Evolutionary conservation across 2,329 filamentous ascomycete genomes (phyloP).

Genomic region (Chaetomium strumarium): DNA sequence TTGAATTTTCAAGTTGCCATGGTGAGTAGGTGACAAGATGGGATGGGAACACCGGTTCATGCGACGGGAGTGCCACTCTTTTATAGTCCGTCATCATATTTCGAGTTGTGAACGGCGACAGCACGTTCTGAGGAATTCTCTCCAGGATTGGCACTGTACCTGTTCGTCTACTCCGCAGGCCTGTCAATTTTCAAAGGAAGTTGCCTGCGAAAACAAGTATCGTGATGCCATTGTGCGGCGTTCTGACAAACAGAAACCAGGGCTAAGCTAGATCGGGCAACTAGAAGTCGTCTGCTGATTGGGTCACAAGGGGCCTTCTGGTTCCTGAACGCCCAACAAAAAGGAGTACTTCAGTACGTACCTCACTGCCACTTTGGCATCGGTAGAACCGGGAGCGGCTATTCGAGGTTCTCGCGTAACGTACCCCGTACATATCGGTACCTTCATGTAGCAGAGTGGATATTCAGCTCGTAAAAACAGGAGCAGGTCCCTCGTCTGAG

Average conservation of each 20-base stretch:
- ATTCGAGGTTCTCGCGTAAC: slow-evolving; percentile 25
- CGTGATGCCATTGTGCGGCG: slow-evolving; percentile 23
- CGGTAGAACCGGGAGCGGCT: slow-evolving; percentile 17
- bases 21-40: neutral
- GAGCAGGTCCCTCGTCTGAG: too few relatives aligned
- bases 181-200: slow-evolving; percentile 12
- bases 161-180: slow-evolving; percentile 9
- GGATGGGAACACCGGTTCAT: neutral
- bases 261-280: slow-evolving; percentile 21
- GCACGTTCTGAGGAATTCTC: slow-evolving; percentile 6
- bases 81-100: slow-evolving; percentile 13
- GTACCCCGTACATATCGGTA: neutral
- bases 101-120: slow-evolving; percentile 9
- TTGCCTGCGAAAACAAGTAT: slow-evolving; percentile 18
- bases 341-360: slow-evolving; percentile 5
- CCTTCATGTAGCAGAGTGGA: slow-evolving; percentile 2
- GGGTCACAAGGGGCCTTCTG: slow-evolving; percentile 23
- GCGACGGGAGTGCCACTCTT: slow-evolving; percentile 9
- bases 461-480: neutral
- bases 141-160: slow-evolving; percentile 14
- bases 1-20: neutral
- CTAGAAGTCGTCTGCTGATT: slow-evolving; percentile 22
- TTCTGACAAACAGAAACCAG: slow-evolving; percentile 20
- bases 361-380: slow-evolving; percentile 8
- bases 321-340: slow-evolving; percentile 23